A percentile compares a stretch with the other conserved stretches of the same genome.
These are phyloP conservation scores for Candida endomychidarum DNA, from an alignment of 805 yeast species.

Conservation along the genomic window DNA sequence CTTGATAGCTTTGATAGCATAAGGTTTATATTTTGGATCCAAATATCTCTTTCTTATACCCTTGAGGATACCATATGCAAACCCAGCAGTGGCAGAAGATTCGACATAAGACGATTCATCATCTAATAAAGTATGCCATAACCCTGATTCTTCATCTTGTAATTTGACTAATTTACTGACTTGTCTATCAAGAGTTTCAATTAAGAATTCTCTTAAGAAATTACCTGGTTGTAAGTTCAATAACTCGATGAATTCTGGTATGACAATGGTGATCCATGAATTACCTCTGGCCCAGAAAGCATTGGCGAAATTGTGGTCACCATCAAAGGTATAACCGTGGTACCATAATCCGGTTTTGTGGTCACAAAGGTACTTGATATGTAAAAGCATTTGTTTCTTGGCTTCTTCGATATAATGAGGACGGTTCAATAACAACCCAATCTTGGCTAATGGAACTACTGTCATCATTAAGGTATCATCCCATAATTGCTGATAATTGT, in stretches of 20 bases:
- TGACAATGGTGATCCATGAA: constrained; percentile 36
- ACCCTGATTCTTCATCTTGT: constrained; percentile 28
- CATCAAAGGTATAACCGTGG: constrained; percentile 33
- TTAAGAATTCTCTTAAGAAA: constrained; percentile 24
- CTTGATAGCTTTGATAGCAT: constrained; percentile 29
- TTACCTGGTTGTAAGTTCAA: constrained; percentile 27
- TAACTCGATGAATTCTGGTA: constrained; percentile 35
- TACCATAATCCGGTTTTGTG: constrained; percentile 31
- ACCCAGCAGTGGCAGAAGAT: constrained; percentile 36
- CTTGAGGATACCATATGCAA: constrained; percentile 36
- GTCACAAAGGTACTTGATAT: constrained; percentile 30
- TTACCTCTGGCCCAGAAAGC: constrained; percentile 40
- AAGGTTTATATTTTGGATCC: constrained; percentile 21
- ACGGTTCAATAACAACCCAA: constrained; percentile 25
- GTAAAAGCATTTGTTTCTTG: constrained; percentile 32
- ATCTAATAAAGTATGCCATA: constrained; percentile 35
- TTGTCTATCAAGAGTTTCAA: constrained; percentile 30
- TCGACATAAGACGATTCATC: constrained; percentile 29
- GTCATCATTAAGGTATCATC: constrained; percentile 37
- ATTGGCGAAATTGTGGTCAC: constrained; percentile 23
- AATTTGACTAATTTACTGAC: constrained; percentile 23
- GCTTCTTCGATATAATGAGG: constrained; percentile 35
- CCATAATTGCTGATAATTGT: constrained; percentile 29
- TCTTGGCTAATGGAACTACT: constrained; percentile 35
- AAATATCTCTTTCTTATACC: constrained; percentile 27